Evolutionary conservation across 148 eudicot species (phyloP).

Genomic region (Rhododendron molle): DNA sequence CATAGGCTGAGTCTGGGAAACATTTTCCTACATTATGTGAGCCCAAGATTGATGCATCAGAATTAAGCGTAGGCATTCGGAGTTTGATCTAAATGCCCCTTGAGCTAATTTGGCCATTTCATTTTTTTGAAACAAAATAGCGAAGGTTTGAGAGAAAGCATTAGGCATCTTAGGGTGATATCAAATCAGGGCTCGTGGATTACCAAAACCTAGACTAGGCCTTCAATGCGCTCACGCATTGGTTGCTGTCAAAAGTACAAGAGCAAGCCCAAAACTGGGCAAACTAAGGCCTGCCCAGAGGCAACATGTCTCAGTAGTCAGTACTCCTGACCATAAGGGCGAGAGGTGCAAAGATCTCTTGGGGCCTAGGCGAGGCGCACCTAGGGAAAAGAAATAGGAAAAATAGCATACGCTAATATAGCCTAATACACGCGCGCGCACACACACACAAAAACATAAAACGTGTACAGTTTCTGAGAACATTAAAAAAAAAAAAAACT

Average conservation of each 20-base stretch:
- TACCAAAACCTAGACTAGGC: neutral
- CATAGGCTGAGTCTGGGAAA: neutral
- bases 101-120: neutral
- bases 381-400: no score
- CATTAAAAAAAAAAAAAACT: no score
- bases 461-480: no score
- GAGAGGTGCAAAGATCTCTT: no score
- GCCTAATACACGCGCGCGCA: no score
- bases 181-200: neutral
- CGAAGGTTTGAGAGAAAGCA: neutral
- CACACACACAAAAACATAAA: no score
- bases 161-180: neutral
- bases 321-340: neutral
- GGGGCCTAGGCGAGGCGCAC: no score
- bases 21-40: neutral
- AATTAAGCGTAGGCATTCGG: neutral
- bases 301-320: neutral
- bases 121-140: neutral
- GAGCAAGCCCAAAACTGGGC: neutral
- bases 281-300: neutral
- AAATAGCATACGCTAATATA: no score
- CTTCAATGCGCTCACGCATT: neutral
- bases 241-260: neutral
- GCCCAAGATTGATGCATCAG: neutral
- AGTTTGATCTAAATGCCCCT: neutral